A percentile compares a stretch with the other conserved stretches of the same genome.
Evolutionary conservation across 78 protist species (phyloP).

Genomic region (Dictyostelium firmibasis): DNA sequence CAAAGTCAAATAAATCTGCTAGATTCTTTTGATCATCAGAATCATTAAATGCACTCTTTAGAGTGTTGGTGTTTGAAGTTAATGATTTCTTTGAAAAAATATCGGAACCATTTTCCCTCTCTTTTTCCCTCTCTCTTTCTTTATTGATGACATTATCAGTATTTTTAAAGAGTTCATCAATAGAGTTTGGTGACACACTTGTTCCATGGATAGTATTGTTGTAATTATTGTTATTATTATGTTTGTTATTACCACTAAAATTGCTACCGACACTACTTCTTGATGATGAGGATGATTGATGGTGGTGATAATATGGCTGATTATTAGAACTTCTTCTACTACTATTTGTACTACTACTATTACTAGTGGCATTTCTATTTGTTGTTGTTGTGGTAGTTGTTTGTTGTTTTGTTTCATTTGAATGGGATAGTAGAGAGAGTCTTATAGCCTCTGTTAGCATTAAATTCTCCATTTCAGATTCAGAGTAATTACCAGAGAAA

Average conservation of each 20-base stretch:
- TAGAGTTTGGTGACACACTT: not conserved
- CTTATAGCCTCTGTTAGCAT: constrained; percentile 67
- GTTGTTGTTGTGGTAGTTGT: not conserved
- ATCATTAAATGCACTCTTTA: not conserved
- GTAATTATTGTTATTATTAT: not conserved
- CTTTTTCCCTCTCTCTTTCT: not conserved
- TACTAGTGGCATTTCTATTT: not conserved
- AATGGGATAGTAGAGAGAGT: constrained; percentile 24
- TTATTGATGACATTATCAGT: not conserved
- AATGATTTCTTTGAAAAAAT: not conserved
- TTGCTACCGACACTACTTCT: not conserved
- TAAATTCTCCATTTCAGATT: constrained; percentile 43
- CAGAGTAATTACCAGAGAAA: constrained; percentile 36
- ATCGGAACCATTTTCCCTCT: not conserved
- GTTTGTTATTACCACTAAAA: not conserved
- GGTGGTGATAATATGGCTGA: not conserved
- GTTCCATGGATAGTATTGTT: not conserved
- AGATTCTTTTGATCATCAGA: not conserved
- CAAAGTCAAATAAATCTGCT: not conserved
- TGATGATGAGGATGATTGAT: not conserved
- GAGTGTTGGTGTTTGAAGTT: not conserved
- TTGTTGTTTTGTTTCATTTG: constrained; percentile 16
- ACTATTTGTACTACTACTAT: not conserved
- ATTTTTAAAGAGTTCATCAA: not conserved
- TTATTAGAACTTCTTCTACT: not conserved